Evolutionary conservation across 139 green algal species (phyloP).

Genomic region (Picochlorum sp.): DNA sequence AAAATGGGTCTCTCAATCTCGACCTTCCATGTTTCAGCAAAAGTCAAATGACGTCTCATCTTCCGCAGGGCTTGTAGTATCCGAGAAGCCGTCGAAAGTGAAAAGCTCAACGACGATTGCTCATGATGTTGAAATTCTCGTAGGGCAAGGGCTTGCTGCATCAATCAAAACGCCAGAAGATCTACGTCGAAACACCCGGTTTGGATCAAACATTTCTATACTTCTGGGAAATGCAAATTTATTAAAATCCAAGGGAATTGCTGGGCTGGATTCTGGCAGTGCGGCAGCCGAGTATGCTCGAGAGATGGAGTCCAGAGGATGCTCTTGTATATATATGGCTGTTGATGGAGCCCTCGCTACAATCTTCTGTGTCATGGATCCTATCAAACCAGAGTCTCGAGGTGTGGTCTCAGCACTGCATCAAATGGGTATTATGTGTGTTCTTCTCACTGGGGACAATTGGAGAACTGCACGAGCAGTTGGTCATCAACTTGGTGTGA

Average conservation of each 20-base stretch:
- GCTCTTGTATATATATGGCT: slow-evolving; percentile 30
- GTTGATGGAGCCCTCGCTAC: neutral
- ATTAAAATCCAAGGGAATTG: slow-evolving; percentile 33
- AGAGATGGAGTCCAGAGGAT: slow-evolving; percentile 30
- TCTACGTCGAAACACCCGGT: neutral
- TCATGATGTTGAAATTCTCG: slow-evolving; percentile 5
- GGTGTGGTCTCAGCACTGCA: slow-evolving; percentile 65
- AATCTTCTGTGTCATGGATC: slow-evolving; percentile 8
- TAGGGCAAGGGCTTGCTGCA: slow-evolving; percentile 31
- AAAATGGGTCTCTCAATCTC: neutral
- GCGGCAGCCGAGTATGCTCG: slow-evolving; percentile 46
- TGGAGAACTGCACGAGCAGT: slow-evolving; percentile 69
- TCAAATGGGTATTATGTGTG: slow-evolving; percentile 39
- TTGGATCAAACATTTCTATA: slow-evolving; percentile 13
- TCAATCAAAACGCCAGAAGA: slow-evolving; percentile 17
- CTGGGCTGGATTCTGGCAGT: neutral
- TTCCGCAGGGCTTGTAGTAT: slow-evolving; percentile 3
- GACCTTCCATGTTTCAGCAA: neutral
- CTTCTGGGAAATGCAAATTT: slow-evolving; percentile 64
- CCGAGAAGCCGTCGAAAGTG: slow-evolving; percentile 5
- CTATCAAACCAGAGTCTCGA: slow-evolving; percentile 74
- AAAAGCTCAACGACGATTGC: neutral
- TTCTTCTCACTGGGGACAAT: slow-evolving; percentile 86
- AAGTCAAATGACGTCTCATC: neutral
- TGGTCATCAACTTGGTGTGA: slow-evolving; percentile 54